Base-by-base conservation (phyloP, 768 basidiomycete species). In the Mycena vitilis region DNA sequence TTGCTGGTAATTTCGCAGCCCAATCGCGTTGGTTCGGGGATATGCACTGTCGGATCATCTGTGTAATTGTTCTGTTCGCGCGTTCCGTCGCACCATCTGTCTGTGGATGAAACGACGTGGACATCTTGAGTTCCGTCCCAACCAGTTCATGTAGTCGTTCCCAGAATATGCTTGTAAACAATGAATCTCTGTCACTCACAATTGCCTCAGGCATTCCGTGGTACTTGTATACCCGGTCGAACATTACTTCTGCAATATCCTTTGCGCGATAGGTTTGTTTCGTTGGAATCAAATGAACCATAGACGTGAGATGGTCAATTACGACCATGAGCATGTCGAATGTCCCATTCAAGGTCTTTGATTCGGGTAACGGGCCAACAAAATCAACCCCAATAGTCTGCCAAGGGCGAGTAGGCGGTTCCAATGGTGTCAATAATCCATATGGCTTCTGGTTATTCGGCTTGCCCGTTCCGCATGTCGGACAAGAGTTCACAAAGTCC, bases 1-100 rank as follows among this genome's bases (percentile, higher is more conserved):
- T 74, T 1, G 51, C n/a, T 6, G 77, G 78, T 25, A 76, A 16
- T 36, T 68, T 68, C 11, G 11, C 12, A 1, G 62, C 70, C 75
- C 75, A 78, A 22, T 51, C 49, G 6, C 8, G 22, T 22, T 51
- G 49, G 9, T 51, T 51, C n/a, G 49, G 8, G 9, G 6, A 6
- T 23, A 51, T 25, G 22, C 49, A 51, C 13, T 51, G 49, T 3
- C 49, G 49, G 5, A 51, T n/a, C 49, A 51, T 51, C 23, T 51
- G 49, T 6, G 49, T 51, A 9, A 51, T 23, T 3, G 49, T 51
- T 11, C 52, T 34, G 36, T 53, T 53, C 13, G 52, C 34, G 52
- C 25, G 52, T 23, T 53, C 52, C 7, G 25, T 53, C 5, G 52
- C 34, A 3, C 52, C 52, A 53, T 53, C 52, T 13, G 52, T 34